A percentile compares a stretch with the other conserved stretches of the same genome.
Evolutionary conservation across 2,329 filamentous ascomycete species (phyloP).

Genomic region (Talaromyces sp.): DNA sequence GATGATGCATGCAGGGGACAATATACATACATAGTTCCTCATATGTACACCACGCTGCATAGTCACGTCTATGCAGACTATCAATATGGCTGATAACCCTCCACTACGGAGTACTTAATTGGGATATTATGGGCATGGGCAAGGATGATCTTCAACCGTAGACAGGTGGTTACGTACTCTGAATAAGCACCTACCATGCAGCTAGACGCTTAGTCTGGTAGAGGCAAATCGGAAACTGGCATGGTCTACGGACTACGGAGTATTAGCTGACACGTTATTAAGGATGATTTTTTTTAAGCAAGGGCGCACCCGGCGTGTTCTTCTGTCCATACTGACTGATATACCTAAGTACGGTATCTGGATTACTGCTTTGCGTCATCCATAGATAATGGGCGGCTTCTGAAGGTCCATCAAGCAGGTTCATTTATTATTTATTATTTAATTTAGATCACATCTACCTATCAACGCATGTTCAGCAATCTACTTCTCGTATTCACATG

Average conservation of each 20-base stretch:
- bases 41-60: background rate
- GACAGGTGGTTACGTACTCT: background rate
- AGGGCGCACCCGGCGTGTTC: background rate
- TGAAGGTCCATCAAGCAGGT: too few species aligned
- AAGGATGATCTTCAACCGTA: background rate
- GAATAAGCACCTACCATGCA: background rate
- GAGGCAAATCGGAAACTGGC: background rate
- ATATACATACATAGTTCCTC: background rate
- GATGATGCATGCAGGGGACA: conserved; percentile 2
- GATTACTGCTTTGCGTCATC: background rate
- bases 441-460: background rate
- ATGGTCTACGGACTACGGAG: background rate
- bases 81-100: background rate
- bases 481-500: background rate
- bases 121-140: background rate
- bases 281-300: background rate
- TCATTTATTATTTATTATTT: background rate
- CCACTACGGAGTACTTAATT: too few species aligned
- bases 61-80: background rate
- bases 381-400: background rate
- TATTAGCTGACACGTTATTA: background rate
- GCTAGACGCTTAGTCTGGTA: background rate
- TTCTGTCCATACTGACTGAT: too few species aligned
- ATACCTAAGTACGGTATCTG: background rate
- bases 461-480: background rate